These are phyloP conservation scores for Microstegium vimineum DNA, from an alignment of 176 grass and related monocot genomes.

Conservation along the genomic window DNA sequence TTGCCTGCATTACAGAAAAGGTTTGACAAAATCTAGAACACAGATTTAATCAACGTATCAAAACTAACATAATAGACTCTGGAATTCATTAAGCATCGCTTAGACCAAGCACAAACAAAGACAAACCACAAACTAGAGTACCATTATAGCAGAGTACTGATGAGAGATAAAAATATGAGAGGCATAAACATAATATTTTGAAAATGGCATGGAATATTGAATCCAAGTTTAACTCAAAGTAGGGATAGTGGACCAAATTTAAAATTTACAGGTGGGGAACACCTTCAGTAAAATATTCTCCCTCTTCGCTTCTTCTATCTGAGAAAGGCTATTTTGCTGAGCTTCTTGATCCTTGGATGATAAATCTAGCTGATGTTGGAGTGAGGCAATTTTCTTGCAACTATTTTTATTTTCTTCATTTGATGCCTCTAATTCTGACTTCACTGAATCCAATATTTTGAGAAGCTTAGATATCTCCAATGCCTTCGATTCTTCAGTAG, in stretches of 20 bases:
- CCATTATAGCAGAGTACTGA: not conserved
- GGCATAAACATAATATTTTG: not conserved
- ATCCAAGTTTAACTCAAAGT: not conserved
- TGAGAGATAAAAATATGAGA: not conserved
- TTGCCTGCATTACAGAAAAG: constrained; percentile 39
- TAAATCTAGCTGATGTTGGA: constrained; percentile 56
- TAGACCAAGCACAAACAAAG: not conserved
- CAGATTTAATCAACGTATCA: not conserved
- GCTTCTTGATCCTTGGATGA: constrained; percentile 51
- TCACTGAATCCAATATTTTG: constrained; percentile 46
- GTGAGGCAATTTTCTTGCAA: constrained; percentile 39
- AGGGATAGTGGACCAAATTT: not conserved
- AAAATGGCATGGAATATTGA: not conserved
- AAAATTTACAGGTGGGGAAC: not conserved
- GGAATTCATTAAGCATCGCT: not conserved
- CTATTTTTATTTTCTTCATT: constrained; percentile 38
- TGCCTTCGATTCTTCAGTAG: constrained; percentile 71
- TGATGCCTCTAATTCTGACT: constrained; percentile 43
- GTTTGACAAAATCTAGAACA: constrained; percentile 15
- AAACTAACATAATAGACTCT: not conserved
- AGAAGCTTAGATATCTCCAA: constrained; percentile 56
- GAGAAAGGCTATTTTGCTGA: constrained; percentile 35
- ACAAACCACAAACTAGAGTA: not conserved
- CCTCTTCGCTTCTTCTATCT: constrained; percentile 50
- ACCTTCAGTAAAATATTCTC: constrained; percentile 68